Evolutionary conservation across 495 filamentous ascomycete species (phyloP), one percentile per base, ranked within the genome.

Genomic region (Neurospora sp.): DNA sequence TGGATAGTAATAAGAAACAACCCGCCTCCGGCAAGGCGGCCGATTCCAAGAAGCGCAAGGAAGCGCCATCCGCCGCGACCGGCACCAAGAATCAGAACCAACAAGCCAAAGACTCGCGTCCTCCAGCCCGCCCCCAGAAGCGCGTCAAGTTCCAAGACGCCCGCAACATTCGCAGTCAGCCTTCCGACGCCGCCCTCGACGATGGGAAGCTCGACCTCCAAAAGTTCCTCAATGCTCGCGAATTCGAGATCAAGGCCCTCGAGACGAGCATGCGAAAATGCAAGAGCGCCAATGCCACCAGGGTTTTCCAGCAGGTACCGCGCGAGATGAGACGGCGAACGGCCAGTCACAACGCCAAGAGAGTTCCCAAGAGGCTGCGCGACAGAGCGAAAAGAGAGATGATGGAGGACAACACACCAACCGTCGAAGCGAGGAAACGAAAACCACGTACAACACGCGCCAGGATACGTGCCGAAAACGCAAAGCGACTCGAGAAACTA

Each of bases 321-420:
- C 88, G 93, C 73, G 89, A 91, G 69, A 83, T 99, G 88, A 85
- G 96, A 69, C 85, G 96, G 72, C 86, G 96, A 75, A 97, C 96
- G 0, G 96, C 94, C 27, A 96, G 93, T 80, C 96, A 99, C 81
- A 97, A 98, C 88, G 91, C 92, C 59, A 97, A 96, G 82, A 88
- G 90, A 71, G 91, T 99, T n/a, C 96, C 96, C 37, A 92, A 89
- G 77, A 84, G 92, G 75, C 83, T 99, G 75, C 87, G 90, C 73
- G 83, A 78, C 37, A 85, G 92, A 77, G 94, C 92, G 2, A 88
- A 83, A 76, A 87, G 86, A 78, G 96, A 99, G 87, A 95, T 96
- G 92, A 83, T 84, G 71, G 92, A 94, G 71, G 96, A 98, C 77
- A 98, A 99, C 73, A 97, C 96, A 0, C 94, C 96, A 2, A 94